Evolutionary conservation across 768 basidiomycete genomes (phyloP).

Genomic region (Russula abietina): DNA sequence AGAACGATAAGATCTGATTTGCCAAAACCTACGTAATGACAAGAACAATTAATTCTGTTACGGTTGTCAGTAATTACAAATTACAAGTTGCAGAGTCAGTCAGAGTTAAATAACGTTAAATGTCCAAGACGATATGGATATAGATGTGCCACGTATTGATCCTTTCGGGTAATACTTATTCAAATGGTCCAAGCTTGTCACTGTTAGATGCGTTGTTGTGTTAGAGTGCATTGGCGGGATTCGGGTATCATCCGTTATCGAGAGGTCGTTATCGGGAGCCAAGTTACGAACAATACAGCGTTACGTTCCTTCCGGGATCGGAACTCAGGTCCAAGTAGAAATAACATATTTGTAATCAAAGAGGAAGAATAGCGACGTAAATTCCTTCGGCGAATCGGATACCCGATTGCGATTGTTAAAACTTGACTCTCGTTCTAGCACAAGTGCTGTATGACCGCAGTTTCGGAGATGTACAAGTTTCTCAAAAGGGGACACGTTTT

Average conservation of each 20-base stretch:
- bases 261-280: neutral
- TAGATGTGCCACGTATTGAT: slow-evolving; percentile 1
- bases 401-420: neutral
- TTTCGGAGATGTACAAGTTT: neutral
- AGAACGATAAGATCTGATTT: neutral
- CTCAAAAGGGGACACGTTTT: neutral
- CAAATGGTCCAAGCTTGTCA: neutral
- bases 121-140: neutral
- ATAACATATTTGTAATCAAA: neutral
- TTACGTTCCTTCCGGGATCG: neutral
- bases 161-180: neutral
- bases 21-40: neutral
- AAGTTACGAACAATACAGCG: neutral
- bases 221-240: neutral
- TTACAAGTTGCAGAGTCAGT: neutral
- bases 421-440: neutral
- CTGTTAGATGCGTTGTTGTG: neutral
- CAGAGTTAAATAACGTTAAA: too few species aligned
- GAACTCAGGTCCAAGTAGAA: neutral
- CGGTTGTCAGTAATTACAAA: neutral
- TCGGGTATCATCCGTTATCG: slow-evolving; percentile 1
- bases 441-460: neutral
- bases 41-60: too few species aligned
- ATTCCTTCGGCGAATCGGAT: neutral
- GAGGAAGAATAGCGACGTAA: neutral